phyloP scores from a whole-genome alignment of 495 filamentous ascomycete species.

The Umbilicaria muhlenbergii region DNA sequence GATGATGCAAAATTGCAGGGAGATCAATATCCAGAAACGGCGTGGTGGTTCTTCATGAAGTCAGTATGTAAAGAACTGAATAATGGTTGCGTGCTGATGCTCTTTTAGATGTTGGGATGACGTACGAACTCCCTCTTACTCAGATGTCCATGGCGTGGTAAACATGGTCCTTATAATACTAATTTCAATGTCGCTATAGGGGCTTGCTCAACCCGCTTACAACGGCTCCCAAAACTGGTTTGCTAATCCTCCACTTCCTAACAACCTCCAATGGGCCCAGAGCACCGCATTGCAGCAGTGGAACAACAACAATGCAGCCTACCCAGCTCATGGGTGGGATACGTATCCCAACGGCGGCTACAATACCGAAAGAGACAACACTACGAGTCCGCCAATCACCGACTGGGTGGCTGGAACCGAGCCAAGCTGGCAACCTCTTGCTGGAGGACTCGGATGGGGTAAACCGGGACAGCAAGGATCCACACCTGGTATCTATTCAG shows the following conservation, averaged over 20 bases:
- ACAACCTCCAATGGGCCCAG: conserved; percentile 10
- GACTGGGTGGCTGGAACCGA: conserved; percentile 8
- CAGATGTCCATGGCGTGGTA: neutral
- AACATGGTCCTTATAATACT: neutral
- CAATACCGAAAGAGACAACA: conserved; percentile 3
- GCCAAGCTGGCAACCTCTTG: conserved; percentile 11
- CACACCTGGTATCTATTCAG: neutral
- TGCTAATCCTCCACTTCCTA: conserved; percentile 3
- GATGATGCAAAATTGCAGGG: neutral
- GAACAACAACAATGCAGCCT: conserved; percentile 10
- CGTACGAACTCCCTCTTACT: conserved; percentile 1
- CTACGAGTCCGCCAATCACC: conserved; percentile 5
- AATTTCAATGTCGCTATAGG: conserved; percentile 1
- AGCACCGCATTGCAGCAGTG: conserved; percentile 1
- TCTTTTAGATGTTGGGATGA: conserved; percentile 10
- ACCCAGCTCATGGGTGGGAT: conserved; percentile 7
- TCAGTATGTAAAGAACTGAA: no score
- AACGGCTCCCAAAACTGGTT: conserved; percentile 12
- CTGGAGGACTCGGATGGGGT: conserved; percentile 12
- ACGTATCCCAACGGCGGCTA: conserved; percentile 11
- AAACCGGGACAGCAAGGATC: neutral
- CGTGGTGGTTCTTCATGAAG: conserved; percentile 15
- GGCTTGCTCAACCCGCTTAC: conserved; percentile 8
- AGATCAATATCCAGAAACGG: conserved; percentile 1
- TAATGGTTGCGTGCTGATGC: no score